Evolutionary conservation across 768 basidiomycete species (phyloP).

Genomic region (Tulasnella calospora): DNA sequence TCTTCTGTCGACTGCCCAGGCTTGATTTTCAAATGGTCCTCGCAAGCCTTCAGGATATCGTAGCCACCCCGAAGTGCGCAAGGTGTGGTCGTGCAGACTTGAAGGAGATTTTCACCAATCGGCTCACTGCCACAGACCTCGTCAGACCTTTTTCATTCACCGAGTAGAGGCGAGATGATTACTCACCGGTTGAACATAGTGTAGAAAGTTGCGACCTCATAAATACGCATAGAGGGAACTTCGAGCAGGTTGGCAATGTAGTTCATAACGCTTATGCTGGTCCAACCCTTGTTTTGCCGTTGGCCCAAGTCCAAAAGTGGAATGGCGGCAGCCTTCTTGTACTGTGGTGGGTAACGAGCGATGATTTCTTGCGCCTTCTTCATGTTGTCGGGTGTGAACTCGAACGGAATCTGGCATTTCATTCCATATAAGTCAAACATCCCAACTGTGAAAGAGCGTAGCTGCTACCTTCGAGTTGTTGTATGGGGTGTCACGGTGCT

Average conservation of each 20-base stretch:
- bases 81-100: conserved; percentile 98
- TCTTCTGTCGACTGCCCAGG: conserved; percentile 92
- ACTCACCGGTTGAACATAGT: conserved; percentile 98
- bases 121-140: conserved; percentile 61
- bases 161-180: not conserved
- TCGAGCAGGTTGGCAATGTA: conserved; percentile 89
- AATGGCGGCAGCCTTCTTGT: conserved; percentile 98
- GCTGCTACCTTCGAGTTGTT: conserved; percentile 79
- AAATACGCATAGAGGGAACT: conserved; percentile 97
- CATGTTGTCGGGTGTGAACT: conserved; percentile 73
- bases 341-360: conserved; percentile 89
- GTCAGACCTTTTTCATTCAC: not conserved
- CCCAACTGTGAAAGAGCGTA: not conserved
- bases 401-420: conserved; percentile 72
- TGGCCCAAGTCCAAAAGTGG: conserved; percentile 95
- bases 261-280: conserved; percentile 98
- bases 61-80: conserved; percentile 94
- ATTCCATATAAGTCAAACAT: not conserved
- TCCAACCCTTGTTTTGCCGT: conserved; percentile 97
- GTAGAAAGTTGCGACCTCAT: conserved; percentile 99
- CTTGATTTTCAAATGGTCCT: conserved; percentile 73
- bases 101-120: conserved; percentile 88
- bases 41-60: conserved; percentile 80
- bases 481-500: conserved; percentile 94
- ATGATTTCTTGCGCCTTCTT: conserved; percentile 87